These are phyloP conservation scores for Cercospora brassicicola DNA, from an alignment of 2,329 filamentous ascomycete genomes.

Conservation along the genomic window DNA sequence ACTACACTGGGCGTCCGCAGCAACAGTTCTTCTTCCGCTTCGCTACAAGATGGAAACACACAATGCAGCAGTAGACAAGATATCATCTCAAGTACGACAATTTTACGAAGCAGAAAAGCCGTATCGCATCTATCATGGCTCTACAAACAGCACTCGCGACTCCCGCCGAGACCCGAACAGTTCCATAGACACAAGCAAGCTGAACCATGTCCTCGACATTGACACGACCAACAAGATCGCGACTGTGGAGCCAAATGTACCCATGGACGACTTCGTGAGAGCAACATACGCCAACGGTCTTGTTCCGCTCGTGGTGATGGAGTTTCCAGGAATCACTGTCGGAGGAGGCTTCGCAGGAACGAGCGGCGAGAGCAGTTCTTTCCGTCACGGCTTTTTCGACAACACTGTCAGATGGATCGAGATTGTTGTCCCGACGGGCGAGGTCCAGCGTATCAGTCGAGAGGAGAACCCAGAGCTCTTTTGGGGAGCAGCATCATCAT, in stretches of 20 bases:
- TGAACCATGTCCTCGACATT: constrained; percentile 51
- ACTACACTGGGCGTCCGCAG: not conserved
- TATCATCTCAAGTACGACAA: constrained; percentile 15
- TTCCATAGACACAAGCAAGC: constrained; percentile 51
- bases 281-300: constrained; percentile 58
- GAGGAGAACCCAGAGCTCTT: constrained; percentile 61
- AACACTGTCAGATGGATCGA: constrained; percentile 62
- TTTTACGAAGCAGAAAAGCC: constrained; percentile 50
- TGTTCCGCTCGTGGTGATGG: constrained; percentile 67
- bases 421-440: constrained; percentile 63
- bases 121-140: constrained; percentile 59
- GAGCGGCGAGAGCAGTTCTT: constrained; percentile 66
- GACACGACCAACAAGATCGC: constrained; percentile 46
- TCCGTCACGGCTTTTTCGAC: constrained; percentile 67
- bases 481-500: constrained; percentile 62
- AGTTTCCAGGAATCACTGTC: constrained; percentile 66
- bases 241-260: constrained; percentile 67
- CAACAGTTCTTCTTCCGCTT: not conserved
- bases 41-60: constrained; percentile 11
- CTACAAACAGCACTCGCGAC: constrained; percentile 53
- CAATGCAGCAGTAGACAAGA: constrained; percentile 10
- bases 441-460: constrained; percentile 43
- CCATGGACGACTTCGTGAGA: constrained; percentile 64
- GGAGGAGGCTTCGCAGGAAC: constrained; percentile 68
- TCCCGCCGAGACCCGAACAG: constrained; percentile 41